Evolutionary conservation across 257 asterid genomes (phyloP), one percentile per base, ranked within the genome.

Genomic region (Lavandula angustifolia): DNA sequence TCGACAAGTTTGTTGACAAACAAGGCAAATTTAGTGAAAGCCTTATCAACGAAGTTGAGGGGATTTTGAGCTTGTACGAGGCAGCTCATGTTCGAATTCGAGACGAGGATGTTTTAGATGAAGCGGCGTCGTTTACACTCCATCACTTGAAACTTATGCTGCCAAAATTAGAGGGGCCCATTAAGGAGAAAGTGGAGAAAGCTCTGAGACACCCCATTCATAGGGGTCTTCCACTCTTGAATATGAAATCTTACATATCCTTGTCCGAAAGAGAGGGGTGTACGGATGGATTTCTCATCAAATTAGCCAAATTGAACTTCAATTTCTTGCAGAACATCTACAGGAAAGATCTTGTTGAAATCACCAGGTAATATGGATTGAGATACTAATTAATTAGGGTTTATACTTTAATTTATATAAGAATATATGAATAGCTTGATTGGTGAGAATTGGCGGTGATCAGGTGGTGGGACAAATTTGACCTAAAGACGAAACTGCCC

Each of bases 401-500:
- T n/a, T n/a, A n/a, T n/a, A n/a, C n/a, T n/a, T n/a, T n/a, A n/a
- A n/a, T n/a, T n/a, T n/a, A n/a, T n/a, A n/a, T n/a, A n/a, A n/a
- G n/a, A n/a, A n/a, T n/a, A n/a, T n/a, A n/a, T n/a, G n/a, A n/a
- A n/a, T n/a, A n/a, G n/a, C n/a, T n/a, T n/a, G n/a, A n/a, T n/a
- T n/a, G n/a, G n/a, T n/a, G n/a, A n/a, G n/a, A n/a, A n/a, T n/a
- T n/a, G n/a, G n/a, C n/a, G n/a, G n/a, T n/a, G n/a, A n/a, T n/a
- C n/a, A 74, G 80, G 46, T 78, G 83, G 83, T 76, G 81, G 81
- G 43, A 76, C 12, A 50, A 51, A 6, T 76, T 66, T 34, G 81
- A 79, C 50, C 38, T 76, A 1, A 55, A 54, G 66, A 27, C 56
- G 0, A 76, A 76, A 16, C 11, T 46, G 44, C 27, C 73, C 2